These are phyloP conservation scores for Lepraria neglecta DNA, from an alignment of 495 filamentous ascomycete genomes.

Conservation along the genomic window DNA sequence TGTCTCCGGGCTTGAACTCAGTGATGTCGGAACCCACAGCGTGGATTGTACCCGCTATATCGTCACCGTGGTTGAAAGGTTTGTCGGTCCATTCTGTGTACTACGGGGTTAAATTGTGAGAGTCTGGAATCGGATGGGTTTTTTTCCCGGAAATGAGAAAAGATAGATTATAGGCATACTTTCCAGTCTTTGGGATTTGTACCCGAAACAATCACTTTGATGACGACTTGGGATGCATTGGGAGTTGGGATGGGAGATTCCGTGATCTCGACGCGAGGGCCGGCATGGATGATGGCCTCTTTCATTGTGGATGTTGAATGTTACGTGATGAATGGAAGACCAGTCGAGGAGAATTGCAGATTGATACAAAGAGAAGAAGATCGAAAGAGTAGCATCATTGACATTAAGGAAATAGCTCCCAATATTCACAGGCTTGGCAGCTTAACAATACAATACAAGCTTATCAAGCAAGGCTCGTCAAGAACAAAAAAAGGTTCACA, in stretches of 20 bases:
- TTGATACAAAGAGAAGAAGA: no score
- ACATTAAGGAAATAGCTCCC: no score
- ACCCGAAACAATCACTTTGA: conserved; percentile 57
- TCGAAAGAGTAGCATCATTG: no score
- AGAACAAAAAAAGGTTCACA: no score
- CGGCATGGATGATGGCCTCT: neutral
- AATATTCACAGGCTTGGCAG: no score
- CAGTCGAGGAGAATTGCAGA: no score
- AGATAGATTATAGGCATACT: neutral
- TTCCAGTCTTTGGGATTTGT: conserved; percentile 57
- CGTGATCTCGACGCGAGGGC: neutral
- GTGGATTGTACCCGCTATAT: conserved; percentile 39
- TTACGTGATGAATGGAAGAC: no score
- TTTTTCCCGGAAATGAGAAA: no score
- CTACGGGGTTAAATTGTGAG: neutral
- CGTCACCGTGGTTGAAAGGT: conserved; percentile 31
- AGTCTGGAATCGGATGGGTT: no score
- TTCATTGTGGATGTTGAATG: neutral
- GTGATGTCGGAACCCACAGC: conserved; percentile 35
- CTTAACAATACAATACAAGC: no score
- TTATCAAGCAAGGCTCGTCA: no score
- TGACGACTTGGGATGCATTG: conserved; percentile 50
- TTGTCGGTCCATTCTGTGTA: no score
- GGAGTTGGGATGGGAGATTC: neutral
- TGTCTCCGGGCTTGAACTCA: conserved; percentile 40